Conservation (phyloP, 225 moss, liverwort and hornwort species). For the Bryoerythrophyllum caledonicum region DNA sequence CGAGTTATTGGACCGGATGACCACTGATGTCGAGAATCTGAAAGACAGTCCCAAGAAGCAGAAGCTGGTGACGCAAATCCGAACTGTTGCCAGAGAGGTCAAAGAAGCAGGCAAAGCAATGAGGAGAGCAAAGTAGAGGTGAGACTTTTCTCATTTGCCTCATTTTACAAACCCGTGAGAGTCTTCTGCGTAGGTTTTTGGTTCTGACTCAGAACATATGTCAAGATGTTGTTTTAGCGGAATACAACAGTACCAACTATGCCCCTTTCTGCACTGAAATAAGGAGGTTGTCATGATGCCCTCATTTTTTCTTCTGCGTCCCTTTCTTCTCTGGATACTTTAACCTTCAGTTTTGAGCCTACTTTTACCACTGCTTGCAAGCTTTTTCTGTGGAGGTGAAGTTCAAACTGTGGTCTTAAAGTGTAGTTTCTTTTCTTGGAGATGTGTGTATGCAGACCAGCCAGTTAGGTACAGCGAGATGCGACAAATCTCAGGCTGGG, state of each 20-base stretch:
- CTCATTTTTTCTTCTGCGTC: neutral
- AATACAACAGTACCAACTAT: neutral
- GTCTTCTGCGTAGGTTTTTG: neutral
- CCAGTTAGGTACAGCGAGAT: neutral
- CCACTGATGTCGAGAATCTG: constrained; percentile 73
- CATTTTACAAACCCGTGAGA: neutral
- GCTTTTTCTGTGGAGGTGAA: neutral
- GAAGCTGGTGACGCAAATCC: constrained; percentile 75
- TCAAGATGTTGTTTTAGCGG: constrained; percentile 4
- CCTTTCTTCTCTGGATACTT: neutral
- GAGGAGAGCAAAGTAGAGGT: constrained; percentile 49
- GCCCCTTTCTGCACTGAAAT: constrained; percentile 17
- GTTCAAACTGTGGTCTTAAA: neutral
- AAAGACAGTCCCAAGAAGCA: constrained; percentile 75
- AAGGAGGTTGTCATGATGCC: neutral
- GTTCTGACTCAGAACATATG: constrained; percentile 8
- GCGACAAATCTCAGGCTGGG: neutral
- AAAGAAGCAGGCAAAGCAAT: constrained; percentile 67
- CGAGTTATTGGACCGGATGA: constrained; percentile 78
- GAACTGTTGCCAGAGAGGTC: constrained; percentile 72
- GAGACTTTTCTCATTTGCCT: constrained; percentile 13
- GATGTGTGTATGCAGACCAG: neutral
- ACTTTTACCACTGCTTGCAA: neutral
- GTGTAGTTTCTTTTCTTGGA: neutral
- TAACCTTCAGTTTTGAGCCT: neutral